Percentiles rank a stretch among this genome's conserved stretches.
Conservation (phyloP, 345 rosid species). For the Bruguiera gymnorhiza region DNA sequence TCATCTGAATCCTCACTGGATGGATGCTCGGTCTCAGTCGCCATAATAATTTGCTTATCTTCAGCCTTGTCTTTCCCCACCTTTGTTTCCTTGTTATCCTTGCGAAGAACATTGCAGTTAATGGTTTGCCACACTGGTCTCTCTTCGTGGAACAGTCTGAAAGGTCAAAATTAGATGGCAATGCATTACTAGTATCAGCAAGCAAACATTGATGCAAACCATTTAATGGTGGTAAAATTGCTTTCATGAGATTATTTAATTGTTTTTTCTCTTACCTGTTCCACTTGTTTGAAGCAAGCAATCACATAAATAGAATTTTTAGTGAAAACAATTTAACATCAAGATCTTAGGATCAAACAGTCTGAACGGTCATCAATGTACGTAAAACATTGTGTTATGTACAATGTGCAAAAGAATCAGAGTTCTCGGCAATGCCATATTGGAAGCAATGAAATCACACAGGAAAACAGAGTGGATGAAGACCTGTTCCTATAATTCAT, state of each 20-base stretch:
- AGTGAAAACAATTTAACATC: too few relatives aligned
- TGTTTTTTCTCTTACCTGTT: not conserved
- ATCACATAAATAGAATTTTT: too few relatives aligned
- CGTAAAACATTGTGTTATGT: too few relatives aligned
- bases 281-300: too few relatives aligned
- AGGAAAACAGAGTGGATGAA: not conserved
- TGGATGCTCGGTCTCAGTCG: conserved; percentile 35
- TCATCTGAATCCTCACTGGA: conserved; percentile 27
- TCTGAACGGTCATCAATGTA: too few relatives aligned
- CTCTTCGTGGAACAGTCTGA: conserved; percentile 89
- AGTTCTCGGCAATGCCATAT: too few relatives aligned
- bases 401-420: too few relatives aligned
- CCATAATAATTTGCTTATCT: conserved; percentile 42
- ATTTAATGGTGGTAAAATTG: not conserved
- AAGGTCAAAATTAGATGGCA: conserved; percentile 7
- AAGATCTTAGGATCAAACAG: too few relatives aligned
- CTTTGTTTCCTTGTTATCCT: conserved; percentile 39
- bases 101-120: conserved; percentile 64
- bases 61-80: conserved; percentile 31
- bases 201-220: not conserved
- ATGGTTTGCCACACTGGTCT: conserved; percentile 85
- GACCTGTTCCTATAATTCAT: not conserved
- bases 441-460: too few relatives aligned
- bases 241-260: not conserved
- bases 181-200: not conserved